A percentile compares a stretch with the other conserved stretches of the same genome.
These are phyloP conservation scores for Zygoascus biomembranicola DNA, from an alignment of 805 yeast genomes.

Conservation along the genomic window DNA sequence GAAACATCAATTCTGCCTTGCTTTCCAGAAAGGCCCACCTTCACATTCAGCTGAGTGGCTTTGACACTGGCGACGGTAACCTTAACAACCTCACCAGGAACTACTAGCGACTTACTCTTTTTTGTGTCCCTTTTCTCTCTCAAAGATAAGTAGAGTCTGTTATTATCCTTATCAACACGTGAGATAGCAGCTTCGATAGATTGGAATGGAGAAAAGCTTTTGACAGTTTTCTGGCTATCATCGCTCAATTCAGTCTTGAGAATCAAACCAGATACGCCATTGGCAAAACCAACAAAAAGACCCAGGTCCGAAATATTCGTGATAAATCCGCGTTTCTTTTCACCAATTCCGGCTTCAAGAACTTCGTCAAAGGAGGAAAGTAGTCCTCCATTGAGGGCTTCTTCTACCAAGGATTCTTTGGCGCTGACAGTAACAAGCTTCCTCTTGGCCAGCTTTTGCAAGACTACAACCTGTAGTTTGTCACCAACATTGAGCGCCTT, in stretches of 20 bases:
- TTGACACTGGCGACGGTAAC: constrained; percentile 57
- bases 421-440: constrained; percentile 55
- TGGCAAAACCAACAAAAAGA: constrained; percentile 73
- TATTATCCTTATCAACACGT: constrained; percentile 57
- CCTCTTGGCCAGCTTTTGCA: constrained; percentile 57
- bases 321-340: constrained; percentile 61
- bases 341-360: constrained; percentile 23
- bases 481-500: constrained; percentile 61
- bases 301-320: constrained; percentile 75
- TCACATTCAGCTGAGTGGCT: constrained; percentile 65
- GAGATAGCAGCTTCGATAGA: constrained; percentile 62
- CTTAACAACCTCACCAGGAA: constrained; percentile 53
- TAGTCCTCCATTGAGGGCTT: constrained; percentile 43
- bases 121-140: constrained; percentile 48
- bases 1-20: constrained; percentile 75
- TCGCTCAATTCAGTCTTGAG: constrained; percentile 51
- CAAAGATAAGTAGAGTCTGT: constrained; percentile 63
- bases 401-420: constrained; percentile 59
- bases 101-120: constrained; percentile 44
- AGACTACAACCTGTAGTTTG: constrained; percentile 44
- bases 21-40: constrained; percentile 58
- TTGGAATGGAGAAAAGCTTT: constrained; percentile 54
- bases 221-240: constrained; percentile 42
- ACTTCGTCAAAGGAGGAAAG: constrained; percentile 54
- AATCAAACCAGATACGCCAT: constrained; percentile 73